A percentile compares a stretch with the other conserved stretches of the same genome.
Conservation (phyloP, 2,329 filamentous ascomycete genomes). For the Zarea fungicola region DNA sequence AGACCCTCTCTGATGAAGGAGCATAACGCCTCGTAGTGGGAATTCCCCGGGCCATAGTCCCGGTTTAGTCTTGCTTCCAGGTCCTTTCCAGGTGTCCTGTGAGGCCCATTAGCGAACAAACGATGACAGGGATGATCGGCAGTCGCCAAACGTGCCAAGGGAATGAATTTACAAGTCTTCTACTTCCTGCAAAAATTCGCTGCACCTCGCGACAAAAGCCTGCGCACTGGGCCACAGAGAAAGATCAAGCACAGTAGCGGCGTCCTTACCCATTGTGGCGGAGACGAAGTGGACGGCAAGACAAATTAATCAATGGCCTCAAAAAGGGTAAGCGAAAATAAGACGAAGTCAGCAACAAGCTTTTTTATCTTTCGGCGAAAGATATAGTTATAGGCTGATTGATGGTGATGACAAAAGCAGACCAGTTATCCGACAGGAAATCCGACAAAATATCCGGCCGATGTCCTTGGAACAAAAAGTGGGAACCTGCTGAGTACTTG, state of each 20-base stretch:
- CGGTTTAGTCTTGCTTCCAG: slow-evolving; percentile 39
- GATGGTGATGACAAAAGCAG: background rate
- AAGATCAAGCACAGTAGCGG: background rate
- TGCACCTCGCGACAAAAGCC: background rate
- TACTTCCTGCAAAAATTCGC: background rate
- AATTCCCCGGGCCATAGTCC: slow-evolving; percentile 37
- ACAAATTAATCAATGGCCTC: background rate
- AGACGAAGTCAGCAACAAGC: background rate
- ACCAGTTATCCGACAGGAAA: background rate
- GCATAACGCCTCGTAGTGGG: slow-evolving; percentile 38
- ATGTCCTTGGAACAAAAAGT: background rate
- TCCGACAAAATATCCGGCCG: no score
- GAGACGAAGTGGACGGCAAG: no score
- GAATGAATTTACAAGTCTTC: background rate
- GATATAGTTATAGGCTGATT: background rate
- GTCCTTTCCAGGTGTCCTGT: slow-evolving; percentile 39
- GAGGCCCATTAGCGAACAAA: background rate
- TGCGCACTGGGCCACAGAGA: background rate
- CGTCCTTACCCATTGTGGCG: background rate
- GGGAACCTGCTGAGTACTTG: background rate
- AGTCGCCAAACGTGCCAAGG: background rate
- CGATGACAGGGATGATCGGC: background rate
- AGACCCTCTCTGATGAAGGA: slow-evolving; percentile 33
- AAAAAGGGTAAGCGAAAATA: background rate
- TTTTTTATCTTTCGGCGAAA: background rate